A percentile compares a stretch with the other conserved stretches of the same genome.
Conservation (phyloP, 495 filamentous ascomycete genomes). For the Annulohypoxylon stygium region DNA sequence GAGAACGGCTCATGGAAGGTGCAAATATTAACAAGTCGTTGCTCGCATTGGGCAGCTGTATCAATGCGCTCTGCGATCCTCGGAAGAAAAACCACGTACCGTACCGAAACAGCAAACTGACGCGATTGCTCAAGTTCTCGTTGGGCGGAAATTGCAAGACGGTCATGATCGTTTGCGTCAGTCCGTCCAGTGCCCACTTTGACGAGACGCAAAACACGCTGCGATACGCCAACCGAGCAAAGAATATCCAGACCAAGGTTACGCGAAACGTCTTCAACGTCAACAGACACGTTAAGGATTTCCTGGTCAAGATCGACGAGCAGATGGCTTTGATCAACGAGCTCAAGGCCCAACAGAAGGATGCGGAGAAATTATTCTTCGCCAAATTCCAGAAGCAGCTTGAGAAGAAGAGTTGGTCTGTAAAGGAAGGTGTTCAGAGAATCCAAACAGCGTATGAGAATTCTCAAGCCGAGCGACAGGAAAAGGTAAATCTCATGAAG, state of each 20-base stretch:
- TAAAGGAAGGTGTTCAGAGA: slow-evolving; percentile 84
- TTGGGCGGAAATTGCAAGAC: slow-evolving; percentile 98
- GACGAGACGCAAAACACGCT: slow-evolving; percentile 99
- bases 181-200: slow-evolving; percentile 95
- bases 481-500: slow-evolving; percentile 83
- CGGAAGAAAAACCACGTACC: slow-evolving; percentile 94
- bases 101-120: slow-evolving; percentile 98
- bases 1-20: slow-evolving; percentile 90
- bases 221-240: slow-evolving; percentile 96
- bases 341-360: slow-evolving; percentile 89
- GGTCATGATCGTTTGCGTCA: slow-evolving; percentile 99
- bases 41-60: slow-evolving; percentile 94
- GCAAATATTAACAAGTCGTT: slow-evolving; percentile 99
- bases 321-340: slow-evolving; percentile 94
- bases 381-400: slow-evolving; percentile 89
- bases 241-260: slow-evolving; percentile 99
- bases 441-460: slow-evolving; percentile 89
- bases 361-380: slow-evolving; percentile 87
- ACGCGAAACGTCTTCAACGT: slow-evolving; percentile 99
- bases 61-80: slow-evolving; percentile 97
- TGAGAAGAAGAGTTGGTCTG: slow-evolving; percentile 81
- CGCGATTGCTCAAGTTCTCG: slow-evolving; percentile 95
- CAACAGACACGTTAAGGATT: slow-evolving; percentile 98
- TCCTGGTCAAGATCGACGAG: slow-evolving; percentile 94
- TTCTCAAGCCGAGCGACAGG: slow-evolving; percentile 79